Percentiles rank a stretch among this genome's conserved stretches.
Conservation (phyloP, 176 grass and related monocot genomes). For the Coix lacrymajobi region DNA sequence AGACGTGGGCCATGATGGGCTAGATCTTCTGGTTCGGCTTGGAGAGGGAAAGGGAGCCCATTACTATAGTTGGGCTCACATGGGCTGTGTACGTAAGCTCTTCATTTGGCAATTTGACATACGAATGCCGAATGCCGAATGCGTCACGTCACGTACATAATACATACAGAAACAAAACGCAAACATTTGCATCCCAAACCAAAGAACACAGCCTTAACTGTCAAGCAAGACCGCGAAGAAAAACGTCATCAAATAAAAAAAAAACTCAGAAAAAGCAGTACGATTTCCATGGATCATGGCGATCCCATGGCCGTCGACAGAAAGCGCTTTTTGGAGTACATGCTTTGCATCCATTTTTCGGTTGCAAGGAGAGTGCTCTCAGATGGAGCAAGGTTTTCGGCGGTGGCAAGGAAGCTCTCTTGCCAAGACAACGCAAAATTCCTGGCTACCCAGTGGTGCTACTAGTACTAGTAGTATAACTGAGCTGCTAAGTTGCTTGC, state of each 20-base stretch:
- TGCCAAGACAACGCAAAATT: conserved; percentile 33
- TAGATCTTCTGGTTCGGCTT: too few species aligned
- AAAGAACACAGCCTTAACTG: not conserved
- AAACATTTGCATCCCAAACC: not conserved
- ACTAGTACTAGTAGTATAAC: not conserved
- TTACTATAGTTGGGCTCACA: not conserved
- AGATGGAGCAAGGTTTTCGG: not conserved
- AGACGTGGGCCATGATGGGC: too few species aligned
- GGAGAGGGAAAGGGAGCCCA: too few species aligned
- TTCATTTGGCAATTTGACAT: too few species aligned
- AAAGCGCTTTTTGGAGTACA: conserved; percentile 14
- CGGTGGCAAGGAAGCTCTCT: conserved; percentile 8
- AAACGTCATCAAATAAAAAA: conserved; percentile 14
- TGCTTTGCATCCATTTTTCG: not conserved
- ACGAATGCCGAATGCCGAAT: too few species aligned
- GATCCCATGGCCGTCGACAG: not conserved
- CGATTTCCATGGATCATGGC: not conserved
- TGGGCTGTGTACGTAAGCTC: not conserved
- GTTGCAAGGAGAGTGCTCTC: not conserved
- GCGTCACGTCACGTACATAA: not conserved
- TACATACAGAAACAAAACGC: too few species aligned
- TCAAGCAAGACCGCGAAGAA: not conserved
- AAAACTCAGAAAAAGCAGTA: not conserved
- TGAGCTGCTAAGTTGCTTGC: conserved; percentile 32
- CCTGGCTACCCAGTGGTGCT: not conserved